These are phyloP conservation scores for Artemisia princeps DNA, from an alignment of 140 eudicot genomes.

Conservation along the genomic window DNA sequence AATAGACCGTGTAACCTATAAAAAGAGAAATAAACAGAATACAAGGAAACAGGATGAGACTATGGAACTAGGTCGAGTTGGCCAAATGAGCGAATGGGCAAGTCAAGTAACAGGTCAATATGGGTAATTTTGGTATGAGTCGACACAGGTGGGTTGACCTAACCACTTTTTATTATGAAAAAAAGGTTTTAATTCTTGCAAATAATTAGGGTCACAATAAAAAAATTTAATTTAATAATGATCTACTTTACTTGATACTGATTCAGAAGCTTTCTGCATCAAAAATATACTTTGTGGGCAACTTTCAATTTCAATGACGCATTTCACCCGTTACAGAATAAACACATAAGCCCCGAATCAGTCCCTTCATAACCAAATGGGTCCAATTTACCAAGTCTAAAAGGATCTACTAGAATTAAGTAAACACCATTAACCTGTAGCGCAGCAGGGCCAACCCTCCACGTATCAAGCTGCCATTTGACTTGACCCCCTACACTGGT, in stretches of 20 bases:
- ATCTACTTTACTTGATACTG: too few relatives aligned
- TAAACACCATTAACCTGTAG: conserved; percentile 54
- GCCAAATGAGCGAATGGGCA: background rate
- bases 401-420: background rate
- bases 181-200: too few relatives aligned
- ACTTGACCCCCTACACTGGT: conserved; percentile 59
- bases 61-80: background rate
- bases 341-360: background rate
- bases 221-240: too few relatives aligned
- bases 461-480: conserved; percentile 83
- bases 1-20: conserved; percentile 88
- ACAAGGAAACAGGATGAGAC: background rate
- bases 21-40: background rate
- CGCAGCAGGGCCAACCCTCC: conserved; percentile 98
- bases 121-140: background rate
- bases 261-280: too few relatives aligned
- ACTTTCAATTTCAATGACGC: background rate
- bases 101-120: background rate
- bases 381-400: background rate
- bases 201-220: too few relatives aligned
- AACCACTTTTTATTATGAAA: background rate
- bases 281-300: background rate
- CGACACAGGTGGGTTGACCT: background rate
- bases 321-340: background rate
- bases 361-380: conserved; percentile 1